phyloP scores from a whole-genome alignment of 1,284 basidiomycete species.

The Sanghuangporus weigelae region DNA sequence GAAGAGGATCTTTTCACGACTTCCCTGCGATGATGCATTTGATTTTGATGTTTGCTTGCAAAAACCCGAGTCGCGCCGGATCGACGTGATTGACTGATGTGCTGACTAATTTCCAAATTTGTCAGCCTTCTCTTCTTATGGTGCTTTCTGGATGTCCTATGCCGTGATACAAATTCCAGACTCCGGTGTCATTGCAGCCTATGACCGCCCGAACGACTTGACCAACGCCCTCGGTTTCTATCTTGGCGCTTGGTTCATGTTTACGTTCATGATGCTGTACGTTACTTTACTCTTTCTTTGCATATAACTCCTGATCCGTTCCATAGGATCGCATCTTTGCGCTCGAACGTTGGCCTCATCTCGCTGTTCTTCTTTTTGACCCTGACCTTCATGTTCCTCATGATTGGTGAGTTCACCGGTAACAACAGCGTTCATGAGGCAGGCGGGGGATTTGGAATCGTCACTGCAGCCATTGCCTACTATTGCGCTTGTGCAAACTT shows the following conservation, averaged over 20 bases:
- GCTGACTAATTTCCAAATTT: constrained; percentile 1
- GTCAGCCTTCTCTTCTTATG: constrained; percentile 77
- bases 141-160: constrained; percentile 82
- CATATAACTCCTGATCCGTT: neutral
- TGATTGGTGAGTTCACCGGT: constrained; percentile 37
- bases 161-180: constrained; percentile 61
- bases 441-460: constrained; percentile 70
- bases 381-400: constrained; percentile 56
- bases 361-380: constrained; percentile 72
- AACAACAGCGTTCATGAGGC: constrained; percentile 31
- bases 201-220: constrained; percentile 42
- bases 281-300: constrained; percentile 28
- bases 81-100: neutral
- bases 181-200: constrained; percentile 53
- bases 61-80: neutral
- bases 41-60: neutral
- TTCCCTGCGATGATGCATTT: neutral
- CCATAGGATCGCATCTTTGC: constrained; percentile 54
- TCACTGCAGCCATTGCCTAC: constrained; percentile 65
- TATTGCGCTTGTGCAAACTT: constrained; percentile 63
- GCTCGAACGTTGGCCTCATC: constrained; percentile 62
- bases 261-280: constrained; percentile 60
- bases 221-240: constrained; percentile 59
- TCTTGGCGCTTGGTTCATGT: constrained; percentile 64
- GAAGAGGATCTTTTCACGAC: neutral